These are phyloP conservation scores for Fusarium austroafricanum DNA, from an alignment of 2,329 filamentous ascomycete species.

Conservation along the genomic window DNA sequence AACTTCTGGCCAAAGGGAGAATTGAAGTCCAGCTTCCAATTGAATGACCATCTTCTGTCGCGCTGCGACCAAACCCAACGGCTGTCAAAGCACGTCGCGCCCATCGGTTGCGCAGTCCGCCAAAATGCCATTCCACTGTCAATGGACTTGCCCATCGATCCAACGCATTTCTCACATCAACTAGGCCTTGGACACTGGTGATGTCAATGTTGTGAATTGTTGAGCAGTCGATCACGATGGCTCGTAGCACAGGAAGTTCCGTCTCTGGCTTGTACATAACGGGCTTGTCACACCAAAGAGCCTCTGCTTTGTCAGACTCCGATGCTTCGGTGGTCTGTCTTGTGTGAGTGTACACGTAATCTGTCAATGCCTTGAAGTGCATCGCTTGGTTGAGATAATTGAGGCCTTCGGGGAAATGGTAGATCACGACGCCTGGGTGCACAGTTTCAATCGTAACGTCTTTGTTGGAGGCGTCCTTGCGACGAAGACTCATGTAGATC, in stretches of 20 bases:
- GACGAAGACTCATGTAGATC: constrained; percentile 56
- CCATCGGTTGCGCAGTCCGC: constrained; percentile 67
- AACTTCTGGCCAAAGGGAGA: constrained; percentile 49
- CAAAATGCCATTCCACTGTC: constrained; percentile 65
- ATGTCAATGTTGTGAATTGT: constrained; percentile 68
- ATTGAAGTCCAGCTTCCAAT: constrained; percentile 50
- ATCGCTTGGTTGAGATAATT: constrained; percentile 64
- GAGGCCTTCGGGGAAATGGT: constrained; percentile 63
- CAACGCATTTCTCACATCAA: constrained; percentile 66
- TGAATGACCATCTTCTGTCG: constrained; percentile 42
- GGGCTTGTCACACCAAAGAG: constrained; percentile 66
- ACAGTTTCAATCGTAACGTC: constrained; percentile 55
- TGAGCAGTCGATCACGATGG: constrained; percentile 68
- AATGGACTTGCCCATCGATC: constrained; percentile 64
- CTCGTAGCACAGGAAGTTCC: constrained; percentile 60
- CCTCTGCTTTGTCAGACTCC: constrained; percentile 53
- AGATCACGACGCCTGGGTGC: constrained; percentile 63
- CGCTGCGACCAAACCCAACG: constrained; percentile 66
- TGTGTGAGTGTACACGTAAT: constrained; percentile 47
- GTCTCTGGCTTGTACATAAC: not conserved
- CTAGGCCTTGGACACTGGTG: constrained; percentile 67
- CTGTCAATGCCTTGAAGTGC: constrained; percentile 57
- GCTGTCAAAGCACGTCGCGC: constrained; percentile 66
- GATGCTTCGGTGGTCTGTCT: constrained; percentile 53
- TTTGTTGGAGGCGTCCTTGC: constrained; percentile 59